These are phyloP conservation scores for Westerdykella ornata DNA, from an alignment of 2,329 filamentous ascomycete species.

Conservation along the genomic window DNA sequence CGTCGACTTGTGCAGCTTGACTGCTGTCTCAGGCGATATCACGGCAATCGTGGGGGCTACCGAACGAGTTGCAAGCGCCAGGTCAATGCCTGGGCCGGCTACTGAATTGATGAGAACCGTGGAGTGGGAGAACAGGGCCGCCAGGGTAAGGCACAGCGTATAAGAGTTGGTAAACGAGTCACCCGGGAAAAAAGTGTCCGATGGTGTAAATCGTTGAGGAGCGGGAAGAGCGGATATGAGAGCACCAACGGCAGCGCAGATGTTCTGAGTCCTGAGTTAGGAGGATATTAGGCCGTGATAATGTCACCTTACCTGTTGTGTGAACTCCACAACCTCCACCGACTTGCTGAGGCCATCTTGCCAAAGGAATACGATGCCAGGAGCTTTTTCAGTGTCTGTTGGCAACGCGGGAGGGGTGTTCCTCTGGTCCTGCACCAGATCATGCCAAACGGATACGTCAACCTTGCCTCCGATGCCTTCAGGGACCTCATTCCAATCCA, in stretches of 20 bases:
- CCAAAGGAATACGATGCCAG: slow-evolving; percentile 59
- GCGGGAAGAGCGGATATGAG: slow-evolving; percentile 70
- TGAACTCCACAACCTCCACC: slow-evolving; percentile 71
- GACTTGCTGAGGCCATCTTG: slow-evolving; percentile 45
- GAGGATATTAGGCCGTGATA: no score
- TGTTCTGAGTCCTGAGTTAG: slow-evolving; percentile 49
- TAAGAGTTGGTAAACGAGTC: slow-evolving; percentile 75
- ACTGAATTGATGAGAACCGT: slow-evolving; percentile 87
- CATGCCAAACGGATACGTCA: slow-evolving; percentile 87
- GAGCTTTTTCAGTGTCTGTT: slow-evolving; percentile 48
- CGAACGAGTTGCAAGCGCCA: slow-evolving; percentile 64
- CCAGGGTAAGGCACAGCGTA: slow-evolving; percentile 70
- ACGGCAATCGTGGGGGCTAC: slow-evolving; percentile 78
- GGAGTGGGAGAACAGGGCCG: slow-evolving; percentile 75
- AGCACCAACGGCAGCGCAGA: slow-evolving; percentile 79
- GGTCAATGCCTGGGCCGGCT: slow-evolving; percentile 63
- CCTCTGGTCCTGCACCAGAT: slow-evolving; percentile 64
- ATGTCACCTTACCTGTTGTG: slow-evolving; percentile 50
- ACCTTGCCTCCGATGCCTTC: slow-evolving; percentile 66
- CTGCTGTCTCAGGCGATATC: slow-evolving; percentile 65
- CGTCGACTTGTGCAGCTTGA: slow-evolving; percentile 59
- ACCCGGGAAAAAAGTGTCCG: slow-evolving; percentile 78
- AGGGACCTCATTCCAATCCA: slow-evolving; percentile 91
- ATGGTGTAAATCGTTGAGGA: slow-evolving; percentile 62
- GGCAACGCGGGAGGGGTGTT: slow-evolving; percentile 58